A percentile compares a stretch with the other conserved stretches of the same genome.
Evolutionary conservation across 1,139 yeast species (phyloP).

Genomic region (Geotrichum klebahnii): DNA sequence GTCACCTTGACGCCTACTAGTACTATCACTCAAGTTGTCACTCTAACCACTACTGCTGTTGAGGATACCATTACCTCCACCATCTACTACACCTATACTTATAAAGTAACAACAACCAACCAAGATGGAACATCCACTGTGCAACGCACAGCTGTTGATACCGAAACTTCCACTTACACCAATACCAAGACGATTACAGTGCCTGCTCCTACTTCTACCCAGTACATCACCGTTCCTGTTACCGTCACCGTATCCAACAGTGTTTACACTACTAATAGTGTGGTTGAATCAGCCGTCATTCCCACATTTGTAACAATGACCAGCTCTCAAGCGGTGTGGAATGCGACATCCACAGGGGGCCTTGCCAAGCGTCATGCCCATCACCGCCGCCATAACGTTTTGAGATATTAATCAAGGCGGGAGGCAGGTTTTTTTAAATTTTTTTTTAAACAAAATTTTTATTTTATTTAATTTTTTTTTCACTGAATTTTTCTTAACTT

Average conservation of each 20-base stretch:
- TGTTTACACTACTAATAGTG: slow-evolving; percentile 8
- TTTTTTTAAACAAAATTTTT: not conserved
- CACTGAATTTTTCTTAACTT: not conserved
- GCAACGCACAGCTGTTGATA: slow-evolving; percentile 14
- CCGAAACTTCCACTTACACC: slow-evolving; percentile 13
- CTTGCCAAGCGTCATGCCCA: not conserved
- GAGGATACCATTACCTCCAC: slow-evolving; percentile 8
- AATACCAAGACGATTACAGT: slow-evolving; percentile 16
- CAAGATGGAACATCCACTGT: slow-evolving; percentile 3
- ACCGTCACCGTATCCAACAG: not conserved
- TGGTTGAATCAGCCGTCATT: not conserved
- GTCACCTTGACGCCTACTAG: slow-evolving; percentile 14
- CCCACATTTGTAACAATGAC: slow-evolving; percentile 5
- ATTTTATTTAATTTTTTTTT: not conserved
- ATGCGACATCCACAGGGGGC: not conserved
- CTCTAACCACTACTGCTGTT: slow-evolving; percentile 14
- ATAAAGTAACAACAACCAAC: slow-evolving; percentile 11
- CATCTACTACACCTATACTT: slow-evolving; percentile 3
- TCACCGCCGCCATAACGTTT: slow-evolving; percentile 6
- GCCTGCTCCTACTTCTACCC: slow-evolving; percentile 12
- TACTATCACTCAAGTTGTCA: slow-evolving; percentile 4
- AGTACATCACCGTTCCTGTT: not conserved
- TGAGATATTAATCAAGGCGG: not conserved
- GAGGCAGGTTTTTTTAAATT: too few relatives aligned
- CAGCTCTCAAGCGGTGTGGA: not conserved